Evolutionary conservation across 2,329 filamentous ascomycete genomes (phyloP).

Genomic region (Ceratocystis cacaofunesta): DNA sequence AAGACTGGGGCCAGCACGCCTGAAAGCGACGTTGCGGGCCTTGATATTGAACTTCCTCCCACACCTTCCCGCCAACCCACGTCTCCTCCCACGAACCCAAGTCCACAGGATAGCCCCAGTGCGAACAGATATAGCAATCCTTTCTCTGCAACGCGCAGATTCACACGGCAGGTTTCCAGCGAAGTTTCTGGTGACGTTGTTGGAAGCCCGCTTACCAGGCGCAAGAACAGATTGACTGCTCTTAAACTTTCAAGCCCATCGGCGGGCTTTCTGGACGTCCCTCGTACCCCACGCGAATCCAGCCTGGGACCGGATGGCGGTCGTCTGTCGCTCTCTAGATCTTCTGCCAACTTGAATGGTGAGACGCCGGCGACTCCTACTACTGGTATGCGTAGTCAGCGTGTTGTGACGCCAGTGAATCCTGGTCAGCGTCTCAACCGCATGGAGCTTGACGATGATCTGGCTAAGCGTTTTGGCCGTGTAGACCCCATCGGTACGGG

Average conservation of each 20-base stretch:
- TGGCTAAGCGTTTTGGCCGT: constrained; percentile 63
- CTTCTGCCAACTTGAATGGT: constrained; percentile 19
- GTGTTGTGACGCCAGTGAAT: constrained; percentile 54
- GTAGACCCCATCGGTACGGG: constrained; percentile 71
- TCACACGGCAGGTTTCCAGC: constrained; percentile 24
- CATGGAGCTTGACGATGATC: constrained; percentile 55
- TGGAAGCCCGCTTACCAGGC: constrained; percentile 11
- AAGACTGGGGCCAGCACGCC: not conserved
- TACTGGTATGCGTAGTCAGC: constrained; percentile 27
- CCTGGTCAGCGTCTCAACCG: constrained; percentile 43
- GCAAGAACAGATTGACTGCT: constrained; percentile 12
- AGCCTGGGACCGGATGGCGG: constrained; percentile 67
- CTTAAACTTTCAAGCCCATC: constrained; percentile 12
- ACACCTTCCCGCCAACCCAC: constrained; percentile 69
- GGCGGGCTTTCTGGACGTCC: constrained; percentile 23
- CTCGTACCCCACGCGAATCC: constrained; percentile 65
- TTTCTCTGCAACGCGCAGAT: constrained; percentile 26
- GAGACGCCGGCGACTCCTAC: constrained; percentile 68
- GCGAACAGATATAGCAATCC: constrained; percentile 30
- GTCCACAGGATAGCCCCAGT: constrained; percentile 34
- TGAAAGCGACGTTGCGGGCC: constrained; percentile 7
- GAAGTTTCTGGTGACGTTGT: constrained; percentile 7
- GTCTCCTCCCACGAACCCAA: constrained; percentile 29
- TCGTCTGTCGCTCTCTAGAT: constrained; percentile 64
- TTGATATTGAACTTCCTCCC: constrained; percentile 57